Percentiles rank a stretch among this genome's conserved stretches.
phyloP scores from a whole-genome alignment of 2,329 filamentous ascomycete species.

The Colletotrichum neosansevieriae region DNA sequence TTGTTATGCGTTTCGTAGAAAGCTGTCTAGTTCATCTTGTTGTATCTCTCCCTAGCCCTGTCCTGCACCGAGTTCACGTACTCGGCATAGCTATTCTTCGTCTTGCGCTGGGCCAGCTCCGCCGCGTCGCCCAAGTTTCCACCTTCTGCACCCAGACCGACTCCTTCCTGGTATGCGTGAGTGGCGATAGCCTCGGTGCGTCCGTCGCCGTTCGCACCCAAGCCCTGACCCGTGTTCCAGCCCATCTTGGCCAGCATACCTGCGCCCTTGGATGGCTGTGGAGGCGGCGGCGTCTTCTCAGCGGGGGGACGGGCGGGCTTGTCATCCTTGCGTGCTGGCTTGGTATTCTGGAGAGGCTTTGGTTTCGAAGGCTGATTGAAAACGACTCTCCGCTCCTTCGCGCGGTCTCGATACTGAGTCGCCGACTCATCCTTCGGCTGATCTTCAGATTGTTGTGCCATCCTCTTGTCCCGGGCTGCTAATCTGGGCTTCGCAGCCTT shows the following conservation, averaged over 20 bases:
- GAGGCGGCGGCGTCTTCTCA: constrained; percentile 47
- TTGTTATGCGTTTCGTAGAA: neutral
- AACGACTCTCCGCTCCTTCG: constrained; percentile 73
- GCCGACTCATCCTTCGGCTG: constrained; percentile 39
- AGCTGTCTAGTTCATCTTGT: constrained; percentile 57
- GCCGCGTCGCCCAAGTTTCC: constrained; percentile 77
- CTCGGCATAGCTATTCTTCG: constrained; percentile 69
- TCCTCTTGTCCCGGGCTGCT: constrained; percentile 51
- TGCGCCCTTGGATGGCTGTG: constrained; percentile 70
- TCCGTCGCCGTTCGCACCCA: constrained; percentile 73
- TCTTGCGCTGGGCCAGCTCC: constrained; percentile 72
- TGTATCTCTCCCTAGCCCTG: constrained; percentile 74
- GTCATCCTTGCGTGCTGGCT: constrained; percentile 49
- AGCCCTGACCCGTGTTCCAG: constrained; percentile 73
- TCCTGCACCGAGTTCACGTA: constrained; percentile 76
- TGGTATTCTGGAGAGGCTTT: constrained; percentile 44
- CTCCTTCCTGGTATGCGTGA: constrained; percentile 74
- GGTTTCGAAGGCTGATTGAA: constrained; percentile 72
- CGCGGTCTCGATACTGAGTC: constrained; percentile 72
- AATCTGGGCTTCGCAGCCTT: constrained; percentile 61
- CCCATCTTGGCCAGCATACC: constrained; percentile 80
- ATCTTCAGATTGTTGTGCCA: constrained; percentile 47
- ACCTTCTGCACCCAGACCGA: constrained; percentile 77
- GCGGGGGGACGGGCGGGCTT: constrained; percentile 40
- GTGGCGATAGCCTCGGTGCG: constrained; percentile 74